These are phyloP conservation scores for Kwoniella sp. DNA, from an alignment of 768 basidiomycete genomes.

Conservation along the genomic window DNA sequence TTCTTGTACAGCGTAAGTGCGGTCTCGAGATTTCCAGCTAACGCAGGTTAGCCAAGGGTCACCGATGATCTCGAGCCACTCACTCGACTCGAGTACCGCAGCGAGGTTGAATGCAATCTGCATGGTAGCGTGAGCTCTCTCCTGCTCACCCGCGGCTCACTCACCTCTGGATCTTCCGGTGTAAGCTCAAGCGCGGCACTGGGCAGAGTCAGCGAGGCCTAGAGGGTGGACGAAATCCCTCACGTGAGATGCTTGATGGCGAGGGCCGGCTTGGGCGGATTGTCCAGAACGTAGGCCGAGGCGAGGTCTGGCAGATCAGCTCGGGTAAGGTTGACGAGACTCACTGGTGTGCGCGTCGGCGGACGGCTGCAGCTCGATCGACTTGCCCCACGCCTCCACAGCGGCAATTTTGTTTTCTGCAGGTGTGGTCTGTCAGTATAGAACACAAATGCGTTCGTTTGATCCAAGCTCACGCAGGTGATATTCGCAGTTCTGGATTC, in stretches of 20 bases:
- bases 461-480: conserved; percentile 35
- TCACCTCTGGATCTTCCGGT: conserved; percentile 48
- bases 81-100: conserved; percentile 48
- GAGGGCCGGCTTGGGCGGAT: conserved; percentile 49
- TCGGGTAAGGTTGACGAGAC: not conserved
- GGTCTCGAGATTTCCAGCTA: conserved; percentile 49
- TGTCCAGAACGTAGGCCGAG: conserved; percentile 50
- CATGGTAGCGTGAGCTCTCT: too few species aligned
- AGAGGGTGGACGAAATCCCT: conserved; percentile 4
- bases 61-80: conserved; percentile 5
- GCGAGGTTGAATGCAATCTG: conserved; percentile 50
- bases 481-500: conserved; percentile 44
- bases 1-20: conserved; percentile 49
- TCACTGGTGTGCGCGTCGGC: conserved; percentile 50
- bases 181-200: conserved; percentile 43
- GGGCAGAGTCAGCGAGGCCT: not conserved
- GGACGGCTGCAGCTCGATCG: conserved; percentile 36
- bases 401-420: conserved; percentile 41
- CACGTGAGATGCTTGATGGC: conserved; percentile 50
- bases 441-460: too few species aligned
- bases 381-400: conserved; percentile 45
- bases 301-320: conserved; percentile 39
- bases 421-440: too few species aligned
- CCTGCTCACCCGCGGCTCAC: too few species aligned
- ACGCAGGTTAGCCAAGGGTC: not conserved